Conservation (phyloP, 345 rosid species). For the Arabis hirsuta region DNA sequence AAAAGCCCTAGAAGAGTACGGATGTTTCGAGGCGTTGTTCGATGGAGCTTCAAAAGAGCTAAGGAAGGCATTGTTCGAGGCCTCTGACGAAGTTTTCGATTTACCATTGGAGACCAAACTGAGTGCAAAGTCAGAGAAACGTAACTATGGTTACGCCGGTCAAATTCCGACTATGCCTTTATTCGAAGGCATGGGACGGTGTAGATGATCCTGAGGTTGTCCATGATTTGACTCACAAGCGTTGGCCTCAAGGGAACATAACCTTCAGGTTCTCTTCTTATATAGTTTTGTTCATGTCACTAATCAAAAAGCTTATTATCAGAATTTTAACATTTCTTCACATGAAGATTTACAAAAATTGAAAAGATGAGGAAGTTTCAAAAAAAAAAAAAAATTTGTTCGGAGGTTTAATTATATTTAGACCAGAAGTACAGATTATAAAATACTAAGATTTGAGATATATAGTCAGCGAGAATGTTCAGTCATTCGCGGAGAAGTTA, state of each 20-base stretch:
- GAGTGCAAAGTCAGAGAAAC: slow-evolving; percentile 38
- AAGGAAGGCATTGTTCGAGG: slow-evolving; percentile 43
- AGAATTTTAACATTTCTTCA: not conserved
- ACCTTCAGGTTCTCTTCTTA: slow-evolving; percentile 29
- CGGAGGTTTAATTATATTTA: no score
- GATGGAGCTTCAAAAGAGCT: slow-evolving; percentile 48
- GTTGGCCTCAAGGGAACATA: slow-evolving; percentile 41
- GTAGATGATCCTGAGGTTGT: slow-evolving; percentile 30
- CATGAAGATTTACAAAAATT: no score
- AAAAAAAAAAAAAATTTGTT: no score
- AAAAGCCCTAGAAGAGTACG: slow-evolving; percentile 56
- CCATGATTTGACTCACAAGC: slow-evolving; percentile 30
- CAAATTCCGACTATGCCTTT: slow-evolving; percentile 31
- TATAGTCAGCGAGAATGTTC: slow-evolving; percentile 38
- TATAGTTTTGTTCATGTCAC: not conserved
- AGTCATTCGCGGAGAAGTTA: slow-evolving; percentile 27
- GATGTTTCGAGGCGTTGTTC: slow-evolving; percentile 62
- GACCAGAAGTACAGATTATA: not conserved
- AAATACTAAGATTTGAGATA: not conserved
- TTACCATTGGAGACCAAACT: slow-evolving; percentile 51
- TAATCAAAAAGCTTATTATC: not conserved
- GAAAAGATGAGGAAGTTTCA: no score
- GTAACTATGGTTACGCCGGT: slow-evolving; percentile 16
- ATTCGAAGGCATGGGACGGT: slow-evolving; percentile 37
- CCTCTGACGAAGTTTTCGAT: slow-evolving; percentile 53